Conservation (phyloP, 192 early-diverging fungal species). For the Helicostylum pulchrum region DNA sequence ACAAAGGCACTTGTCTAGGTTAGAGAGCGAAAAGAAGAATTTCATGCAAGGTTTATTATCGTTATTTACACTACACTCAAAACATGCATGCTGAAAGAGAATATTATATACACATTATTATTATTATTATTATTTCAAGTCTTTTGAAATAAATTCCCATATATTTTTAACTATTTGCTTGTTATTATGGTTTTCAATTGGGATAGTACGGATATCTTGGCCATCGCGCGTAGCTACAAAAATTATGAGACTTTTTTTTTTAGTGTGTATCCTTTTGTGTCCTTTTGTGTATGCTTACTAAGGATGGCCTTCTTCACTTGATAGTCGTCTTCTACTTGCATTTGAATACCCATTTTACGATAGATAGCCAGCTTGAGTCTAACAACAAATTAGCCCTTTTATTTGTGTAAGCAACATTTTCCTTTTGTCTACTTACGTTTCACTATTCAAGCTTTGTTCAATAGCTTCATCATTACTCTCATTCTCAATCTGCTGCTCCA, state of each 20-base stretch:
- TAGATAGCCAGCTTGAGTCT: background rate
- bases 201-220: background rate
- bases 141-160: conserved; percentile 12
- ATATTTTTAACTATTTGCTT: background rate
- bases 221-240: background rate
- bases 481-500: no score
- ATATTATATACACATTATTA: background rate
- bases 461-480: no score
- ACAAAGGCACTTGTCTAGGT: background rate
- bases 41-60: background rate
- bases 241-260: background rate
- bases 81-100: background rate
- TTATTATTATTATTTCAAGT: background rate
- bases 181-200: background rate
- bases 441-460: no score
- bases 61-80: background rate
- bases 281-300: background rate
- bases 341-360: background rate
- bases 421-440: no score
- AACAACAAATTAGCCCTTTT: background rate
- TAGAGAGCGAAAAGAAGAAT: background rate
- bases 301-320: background rate
- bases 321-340: background rate
- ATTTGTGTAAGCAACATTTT: no score
- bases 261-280: background rate